Base-by-base conservation (phyloP, 2,329 filamentous ascomycete genomes). In the Ascochyta rabiei region DNA sequence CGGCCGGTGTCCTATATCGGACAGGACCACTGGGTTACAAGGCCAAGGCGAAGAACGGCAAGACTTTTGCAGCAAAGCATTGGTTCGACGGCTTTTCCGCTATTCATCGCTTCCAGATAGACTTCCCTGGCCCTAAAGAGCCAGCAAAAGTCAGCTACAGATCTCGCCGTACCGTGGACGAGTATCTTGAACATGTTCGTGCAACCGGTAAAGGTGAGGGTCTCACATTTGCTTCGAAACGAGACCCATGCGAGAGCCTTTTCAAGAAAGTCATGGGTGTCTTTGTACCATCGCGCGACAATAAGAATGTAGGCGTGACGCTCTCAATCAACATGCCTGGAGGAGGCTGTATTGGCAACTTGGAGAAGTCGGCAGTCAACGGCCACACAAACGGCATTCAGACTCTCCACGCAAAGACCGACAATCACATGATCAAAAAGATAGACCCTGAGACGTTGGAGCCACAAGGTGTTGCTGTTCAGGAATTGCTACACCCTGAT, bases 61-160 rank as follows among this genome's bases (percentile, higher is more conserved):
- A 75, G 13, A 83, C 80, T 0, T 86, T 87, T 65, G 78, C 80
- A 28, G 79, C 87, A 12, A 84, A 81, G 1, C 90, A 95, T 71
- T 95, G 90, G 90, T 95, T 95, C 62, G 91, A 95, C 69, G 89
- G 89, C 6, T 86, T 91, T 54, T 83, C 85, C 3, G 84, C 89
- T 50, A 80, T 85, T 1, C 89, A 93, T 75, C 85, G 84, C 24
- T 93, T 93, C 69, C 82, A 90, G 53, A 88, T 93, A 28, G 67
- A 71, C 34, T 65, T 85, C 3, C 69, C 81, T 0, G 64, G 74
- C 3, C 62, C 68, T 0, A 53, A 75, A 16, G 68, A 66, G 15
- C 48, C 65, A 54, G 24, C 68, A 9, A 76, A 77, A 30, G 87
- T 93, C 2, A 77, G 82, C 21, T 93, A 93, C 71, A 88, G 87